A percentile compares a stretch with the other conserved stretches of the same genome.
Evolutionary conservation across 345 rosid genomes (phyloP).

Genomic region (Eutrema japonicum): DNA sequence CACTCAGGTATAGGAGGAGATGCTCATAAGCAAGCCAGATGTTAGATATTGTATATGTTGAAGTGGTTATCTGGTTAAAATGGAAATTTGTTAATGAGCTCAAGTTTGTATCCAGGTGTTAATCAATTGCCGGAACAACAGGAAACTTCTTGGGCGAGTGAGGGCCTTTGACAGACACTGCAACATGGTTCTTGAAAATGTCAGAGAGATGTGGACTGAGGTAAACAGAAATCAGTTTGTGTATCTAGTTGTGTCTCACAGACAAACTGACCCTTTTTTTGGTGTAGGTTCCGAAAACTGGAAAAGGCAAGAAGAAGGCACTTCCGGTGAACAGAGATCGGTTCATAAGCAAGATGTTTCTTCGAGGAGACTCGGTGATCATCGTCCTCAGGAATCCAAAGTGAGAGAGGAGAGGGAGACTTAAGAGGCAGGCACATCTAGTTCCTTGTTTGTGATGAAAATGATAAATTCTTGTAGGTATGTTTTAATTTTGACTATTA

Average conservation of each 20-base stretch:
- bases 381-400: constrained; percentile 95
- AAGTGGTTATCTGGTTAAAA: not conserved
- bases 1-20: constrained; percentile 66
- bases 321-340: constrained; percentile 89
- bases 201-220: constrained; percentile 99
- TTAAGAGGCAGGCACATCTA: not conserved
- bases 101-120: constrained; percentile 53
- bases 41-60: not conserved
- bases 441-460: constrained; percentile 12
- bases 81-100: not conserved
- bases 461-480: constrained; percentile 23
- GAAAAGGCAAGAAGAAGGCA: constrained; percentile 98
- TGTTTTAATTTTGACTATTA: constrained; percentile 8
- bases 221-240: constrained; percentile 43
- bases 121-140: constrained; percentile 70
- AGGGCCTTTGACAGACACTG: constrained; percentile 96
- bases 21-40: not conserved
- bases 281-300: constrained; percentile 80
- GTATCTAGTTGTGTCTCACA: not conserved
- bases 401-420: constrained; percentile 37
- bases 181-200: constrained; percentile 99
- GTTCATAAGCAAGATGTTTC: constrained; percentile 97
- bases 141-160: constrained; percentile 88
- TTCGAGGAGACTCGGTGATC: constrained; percentile 95
- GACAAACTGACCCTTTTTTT: not conserved